Evolutionary conservation across 1,284 basidiomycete species (phyloP), one percentile per base, ranked within the genome.

Genomic region (Phellinidium pouzarii): DNA sequence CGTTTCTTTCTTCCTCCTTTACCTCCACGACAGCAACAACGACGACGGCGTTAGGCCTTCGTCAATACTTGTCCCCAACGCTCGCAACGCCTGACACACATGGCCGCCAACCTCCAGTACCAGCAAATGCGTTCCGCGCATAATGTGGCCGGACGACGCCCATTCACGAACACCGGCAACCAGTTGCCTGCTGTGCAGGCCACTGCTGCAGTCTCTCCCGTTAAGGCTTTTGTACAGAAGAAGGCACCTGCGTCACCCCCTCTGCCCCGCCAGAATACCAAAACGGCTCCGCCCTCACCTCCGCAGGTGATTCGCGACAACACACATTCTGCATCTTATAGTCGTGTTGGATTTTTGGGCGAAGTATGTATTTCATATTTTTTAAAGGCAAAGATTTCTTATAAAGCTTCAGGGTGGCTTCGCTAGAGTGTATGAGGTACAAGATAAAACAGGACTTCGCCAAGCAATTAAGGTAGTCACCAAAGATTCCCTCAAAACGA

Each of bases 401-500:
- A 47, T 17, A 56, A 31, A 51, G 14, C 20, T 17, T 4, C 58
- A 93, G 89, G 91, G 91, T 60, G 91, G 91, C 1, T 94, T 94
- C 65, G 91, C 91, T 4, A 79, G 91, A 47, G 91, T 94, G 4
- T 94, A 92, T 60, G 90, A 91, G 71, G 87, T 94, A 20, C 79
- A 85, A 65, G 87, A 94, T 63, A 62, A 69, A 6, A 71, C 72
- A 38, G 82, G 82, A 12, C 67, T 69, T 17, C 75, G 87, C 37
- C 72, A 84, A 45, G 92, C 94, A n/a, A 87, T 90, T 67, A 93
- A 92, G 70, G 91, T 94, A 44, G 83, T 96, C 56, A 87, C 85
- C 26, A 91, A 91, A 70, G 73, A 75, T 14, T 88, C 86, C 23
- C 78, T 94, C 60, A 86, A 87, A 70, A 89, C 89, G 17, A 93